Base-by-base conservation (phyloP, 768 basidiomycete genomes). In the Pulveroboletus ravenelii region DNA sequence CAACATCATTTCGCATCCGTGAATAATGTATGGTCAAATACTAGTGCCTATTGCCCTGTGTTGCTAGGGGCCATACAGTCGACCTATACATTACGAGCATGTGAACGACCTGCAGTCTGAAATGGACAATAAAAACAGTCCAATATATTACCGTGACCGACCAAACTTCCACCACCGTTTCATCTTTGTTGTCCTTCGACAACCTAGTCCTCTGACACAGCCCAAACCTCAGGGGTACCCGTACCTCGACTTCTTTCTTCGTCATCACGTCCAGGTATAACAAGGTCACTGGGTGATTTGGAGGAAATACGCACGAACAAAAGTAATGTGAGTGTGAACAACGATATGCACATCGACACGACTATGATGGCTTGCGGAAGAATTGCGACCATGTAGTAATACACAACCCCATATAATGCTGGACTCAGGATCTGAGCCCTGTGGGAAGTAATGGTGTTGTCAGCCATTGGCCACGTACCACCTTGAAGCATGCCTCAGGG, bases 371-470 rank as follows among this genome's bases (percentile, higher is more conserved):
- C 77, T 34, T 79, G 74, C 3, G 92, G 85, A 61, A 82, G 84
- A 9, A 70, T 74, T 9, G 78, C 79, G 14, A 91, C 89, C 1
- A 89, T 93, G 47, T 72, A 75, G 53, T 79, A 74, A 61, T 84
- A 93, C 10, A 87, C 72, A 15, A 83, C 62, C 5, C 90, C 88
- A 58, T 85, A 93, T 34, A 90, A 30, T 3, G 82, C 70, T 0
- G 92, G 91, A 0, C 85, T 84, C 2, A 92, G 34, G 15, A 93
- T 79, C 52, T 83, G 80, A 25, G 79, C 70, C 62, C 85, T 87
- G 62, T 52, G 49, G 12, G 36, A 31, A 6, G 23, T 2, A 3
- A n/a, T 14, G 12, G 10, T 17, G 18, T 35, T 14, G 30, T 51
- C 15, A 50, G 45, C 23, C 32, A 34, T 50, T 18, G 5, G 17